Evolutionary conservation across 75 land plant species (phyloP).

Genomic region (Selaginella tamariscina): DNA sequence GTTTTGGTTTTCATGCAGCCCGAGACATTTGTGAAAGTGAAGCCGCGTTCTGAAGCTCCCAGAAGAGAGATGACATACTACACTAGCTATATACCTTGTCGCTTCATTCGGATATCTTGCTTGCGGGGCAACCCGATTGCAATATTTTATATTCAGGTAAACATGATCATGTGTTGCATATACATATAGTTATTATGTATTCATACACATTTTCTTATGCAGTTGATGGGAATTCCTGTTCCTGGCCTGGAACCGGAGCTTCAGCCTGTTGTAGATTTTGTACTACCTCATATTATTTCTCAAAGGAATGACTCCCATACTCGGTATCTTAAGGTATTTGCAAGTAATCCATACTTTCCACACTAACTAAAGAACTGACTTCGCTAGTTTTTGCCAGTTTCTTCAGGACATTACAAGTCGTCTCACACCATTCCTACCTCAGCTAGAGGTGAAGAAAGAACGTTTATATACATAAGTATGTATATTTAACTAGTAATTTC

Average conservation of each 20-base stretch:
- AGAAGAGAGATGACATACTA: slow-evolving; percentile 81
- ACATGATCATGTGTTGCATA: not conserved
- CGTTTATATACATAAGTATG: too few species aligned
- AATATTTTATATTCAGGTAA: slow-evolving; percentile 83
- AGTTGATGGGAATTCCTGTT: slow-evolving; percentile 78
- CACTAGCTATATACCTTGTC: slow-evolving; percentile 72
- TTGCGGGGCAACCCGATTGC: slow-evolving; percentile 93
- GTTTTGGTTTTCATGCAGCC: slow-evolving; percentile 35
- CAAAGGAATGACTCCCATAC: slow-evolving; percentile 63
- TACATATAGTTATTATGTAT: not conserved
- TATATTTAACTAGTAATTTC: too few species aligned
- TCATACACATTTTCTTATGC: slow-evolving; percentile 6
- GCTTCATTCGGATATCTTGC: slow-evolving; percentile 80
- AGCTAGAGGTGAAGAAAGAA: slow-evolving; percentile 54
- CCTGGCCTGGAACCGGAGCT: slow-evolving; percentile 82
- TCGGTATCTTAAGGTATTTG: slow-evolving; percentile 70
- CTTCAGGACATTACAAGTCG: slow-evolving; percentile 68
- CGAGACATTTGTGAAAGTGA: slow-evolving; percentile 74
- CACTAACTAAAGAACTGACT: too few species aligned
- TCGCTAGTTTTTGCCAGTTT: too few species aligned
- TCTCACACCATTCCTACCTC: slow-evolving; percentile 52
- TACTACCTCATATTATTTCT: slow-evolving; percentile 63
- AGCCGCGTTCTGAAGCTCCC: slow-evolving; percentile 90
- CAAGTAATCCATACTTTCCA: not conserved
- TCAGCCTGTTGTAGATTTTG: slow-evolving; percentile 68